Percentiles rank a stretch among this genome's conserved stretches.
These are phyloP conservation scores for Podospora appendiculata DNA, from an alignment of 495 filamentous ascomycete species.

Conservation along the genomic window DNA sequence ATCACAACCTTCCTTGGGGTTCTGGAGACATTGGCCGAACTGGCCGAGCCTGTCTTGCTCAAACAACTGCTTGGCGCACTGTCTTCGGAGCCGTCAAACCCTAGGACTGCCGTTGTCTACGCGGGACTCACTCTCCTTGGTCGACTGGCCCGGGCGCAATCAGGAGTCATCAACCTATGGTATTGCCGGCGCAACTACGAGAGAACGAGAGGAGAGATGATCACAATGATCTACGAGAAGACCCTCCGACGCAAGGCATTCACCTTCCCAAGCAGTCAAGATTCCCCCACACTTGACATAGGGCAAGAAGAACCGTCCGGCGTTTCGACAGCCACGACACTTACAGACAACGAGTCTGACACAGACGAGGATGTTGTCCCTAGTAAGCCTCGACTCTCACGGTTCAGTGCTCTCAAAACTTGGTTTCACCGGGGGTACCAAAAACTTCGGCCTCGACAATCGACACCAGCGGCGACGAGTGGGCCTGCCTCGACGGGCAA, in stretches of 20 bases:
- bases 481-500: constrained; percentile 70
- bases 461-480: constrained; percentile 8
- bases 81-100: constrained; percentile 40
- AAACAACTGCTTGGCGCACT: constrained; percentile 66
- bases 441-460: background rate
- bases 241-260: constrained; percentile 68
- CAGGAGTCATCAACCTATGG: constrained; percentile 64
- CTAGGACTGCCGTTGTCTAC: constrained; percentile 55
- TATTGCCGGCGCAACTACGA: constrained; percentile 67
- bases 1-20: constrained; percentile 55
- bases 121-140: constrained; percentile 52
- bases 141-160: constrained; percentile 56
- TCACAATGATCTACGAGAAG: constrained; percentile 85
- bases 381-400: constrained; percentile 8
- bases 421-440: constrained; percentile 6
- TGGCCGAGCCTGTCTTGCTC: constrained; percentile 59
- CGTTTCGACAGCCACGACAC: constrained; percentile 14
- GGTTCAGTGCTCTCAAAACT: constrained; percentile 2
- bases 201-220: constrained; percentile 72
- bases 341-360: constrained; percentile 22
- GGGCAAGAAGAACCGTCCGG: constrained; percentile 2
- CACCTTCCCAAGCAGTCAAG: constrained; percentile 31
- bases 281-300: background rate
- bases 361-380: constrained; percentile 10
- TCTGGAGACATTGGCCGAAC: constrained; percentile 54